Evolutionary conservation across 148 eudicot genomes (phyloP), one percentile per base, ranked within the genome.

Genomic region (Amaranthus cruentus): DNA sequence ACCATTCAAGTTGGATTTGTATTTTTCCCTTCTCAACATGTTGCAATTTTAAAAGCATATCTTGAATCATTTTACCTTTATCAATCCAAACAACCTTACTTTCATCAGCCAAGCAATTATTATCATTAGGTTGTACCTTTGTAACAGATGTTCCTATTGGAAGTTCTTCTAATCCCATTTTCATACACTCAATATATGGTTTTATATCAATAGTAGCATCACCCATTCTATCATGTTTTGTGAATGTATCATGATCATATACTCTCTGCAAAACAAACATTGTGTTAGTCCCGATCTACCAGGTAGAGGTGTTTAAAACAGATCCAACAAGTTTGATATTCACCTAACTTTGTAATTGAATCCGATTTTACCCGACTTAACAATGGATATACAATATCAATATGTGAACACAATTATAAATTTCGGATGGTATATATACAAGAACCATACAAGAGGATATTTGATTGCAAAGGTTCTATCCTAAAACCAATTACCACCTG

Each of bases 211-310:
- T 79, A 3, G 14, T 48, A 3, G 86, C 86, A 44, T 70, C 79
- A 9, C 86, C 86, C 86, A 83, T 83, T 28, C 64, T 68, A 50
- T 83, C 85, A 42, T 79, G 83, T 51, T 70, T 76, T 2, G 83
- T 73, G 53, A 79, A 77, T 11, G 76, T 79, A 55, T 83, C 85
- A 56, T 79, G 76, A 77, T 80, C 83, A 13, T 59, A 80, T 9
- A 80, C 85, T 2, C 52, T 71, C 85, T 82, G 74, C 47, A 28
- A 28, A 28, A 28, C 5, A 47, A 18, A 52, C 38, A 28, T 28
- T 28, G 1, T 28, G 1, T 28, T 28, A 28, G 38, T 28, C 38
- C 38, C 2, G 38, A 18, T 18, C 18, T 18, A 18, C 18, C 38
- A 0, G 38, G 38, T 28, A 28, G 38, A 28, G 38, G 38, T 28